Evolutionary conservation across 2,329 filamentous ascomycete genomes (phyloP), one percentile per base, ranked within the genome.

Genomic region (Didymella pomorum): DNA sequence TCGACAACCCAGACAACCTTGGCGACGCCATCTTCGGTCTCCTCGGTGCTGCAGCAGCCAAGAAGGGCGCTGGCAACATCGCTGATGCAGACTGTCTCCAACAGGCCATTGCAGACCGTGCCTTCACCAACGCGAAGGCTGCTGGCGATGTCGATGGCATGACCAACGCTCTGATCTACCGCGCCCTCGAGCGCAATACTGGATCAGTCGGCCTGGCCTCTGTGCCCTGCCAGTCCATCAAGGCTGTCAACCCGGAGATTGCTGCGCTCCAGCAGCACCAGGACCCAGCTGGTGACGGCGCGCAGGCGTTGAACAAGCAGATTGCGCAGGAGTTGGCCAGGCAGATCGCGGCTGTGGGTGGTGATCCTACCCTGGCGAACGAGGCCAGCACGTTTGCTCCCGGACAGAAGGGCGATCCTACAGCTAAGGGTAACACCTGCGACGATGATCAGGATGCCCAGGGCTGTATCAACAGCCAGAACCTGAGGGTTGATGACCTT

Each of bases 181-280:
- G 81, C 43, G 79, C 81, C 29, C 73, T 86, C 21, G 87, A 89
- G 79, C 82, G 86, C 56, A 89, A 89, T 77, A 88, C 86, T 25
- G 83, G 78, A 48, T 66, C 70, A 11, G 86, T 89, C 60, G 87
- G 86, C 48, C 74, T 80, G 43, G 82, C 80, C n/a, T 87, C 84
- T 45, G 84, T 81, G 29, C 75, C 82, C 47, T 90, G 87, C 79
- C 81, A 75, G 39, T 78, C 76, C 72, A 86, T 82, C 64, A 44
- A 75, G 39, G 85, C 87, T 16, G 79, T 80, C 57, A 90, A 90
- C 76, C 82, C 87, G 2, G 87, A 90, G 78, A 88, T 90, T 67
- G 83, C 81, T 26, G 86, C 86, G 42, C 72, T 90, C 58, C 77
- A 80, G 52, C 86, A 89, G 76, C 87, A 90, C 76, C 87, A 90